phyloP scores from a whole-genome alignment of 23 red algal species.

The Gracilariopsis chorda region DNA sequence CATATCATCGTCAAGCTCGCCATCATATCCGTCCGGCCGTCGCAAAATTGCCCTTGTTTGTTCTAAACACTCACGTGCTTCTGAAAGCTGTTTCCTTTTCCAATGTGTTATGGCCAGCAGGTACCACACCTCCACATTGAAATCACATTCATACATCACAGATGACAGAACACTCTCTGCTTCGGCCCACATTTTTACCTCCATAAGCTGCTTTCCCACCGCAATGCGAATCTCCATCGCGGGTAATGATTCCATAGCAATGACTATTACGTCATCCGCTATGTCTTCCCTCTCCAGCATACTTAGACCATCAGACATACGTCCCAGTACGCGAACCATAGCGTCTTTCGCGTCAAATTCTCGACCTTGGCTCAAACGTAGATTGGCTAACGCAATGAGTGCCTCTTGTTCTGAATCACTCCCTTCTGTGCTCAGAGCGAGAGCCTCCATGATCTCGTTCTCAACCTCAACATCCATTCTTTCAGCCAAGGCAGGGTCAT shows the following conservation, averaged over 20 bases:
- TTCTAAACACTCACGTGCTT: conserved; percentile 34
- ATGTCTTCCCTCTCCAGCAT: conserved; percentile 29
- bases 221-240: conserved; percentile 68
- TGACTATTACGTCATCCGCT: not conserved
- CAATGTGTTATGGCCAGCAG: conserved; percentile 53
- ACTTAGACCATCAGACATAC: conserved; percentile 32
- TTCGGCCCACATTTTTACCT: conserved; percentile 38
- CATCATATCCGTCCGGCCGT: conserved; percentile 55
- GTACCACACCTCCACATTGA: conserved; percentile 86
- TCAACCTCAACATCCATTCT: conserved; percentile 57
- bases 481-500: conserved; percentile 42
- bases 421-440: conserved; percentile 24
- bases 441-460: conserved; percentile 45
- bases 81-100: conserved; percentile 22
- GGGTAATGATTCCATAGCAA: conserved; percentile 39
- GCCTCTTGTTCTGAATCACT: conserved; percentile 38
- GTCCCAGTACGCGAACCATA: conserved; percentile 39
- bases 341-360: conserved; percentile 15
- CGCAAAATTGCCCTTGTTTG: conserved; percentile 25
- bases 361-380: conserved; percentile 68
- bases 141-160: conserved; percentile 72
- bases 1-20: conserved; percentile 59
- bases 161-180: conserved; percentile 29
- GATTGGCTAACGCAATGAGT: conserved; percentile 42
- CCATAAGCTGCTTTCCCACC: conserved; percentile 69